Evolutionary conservation across 2,329 filamentous ascomycete species (phyloP), one percentile per base, ranked within the genome.

Genomic region (Neofusicoccum parvum): DNA sequence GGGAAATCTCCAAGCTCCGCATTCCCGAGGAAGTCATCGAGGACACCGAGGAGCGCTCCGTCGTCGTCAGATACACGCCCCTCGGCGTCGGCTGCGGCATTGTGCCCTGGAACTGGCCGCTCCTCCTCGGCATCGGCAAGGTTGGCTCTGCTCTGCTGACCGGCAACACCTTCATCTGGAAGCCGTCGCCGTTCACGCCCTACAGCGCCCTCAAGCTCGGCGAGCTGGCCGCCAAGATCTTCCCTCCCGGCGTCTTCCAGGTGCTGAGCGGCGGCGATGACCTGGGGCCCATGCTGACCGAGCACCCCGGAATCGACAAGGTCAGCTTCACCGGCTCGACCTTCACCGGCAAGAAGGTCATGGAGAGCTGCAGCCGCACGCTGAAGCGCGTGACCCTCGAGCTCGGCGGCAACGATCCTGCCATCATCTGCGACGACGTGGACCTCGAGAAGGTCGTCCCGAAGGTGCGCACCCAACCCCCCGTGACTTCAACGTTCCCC

Each of bases 291-390:
- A 82, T 80, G 81, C 73, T 90, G 32, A 88, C 86, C 0, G 76
- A 75, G 10, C 87, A 90, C 69, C 85, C 85, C 0, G 84, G 80
- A 11, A 82, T 89, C 65, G 81, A 83, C 68, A 89, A 88, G 79
- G 83, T 90, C 71, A 81, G 80, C 65, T 90, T 90, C 74, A 90
- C 87, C 0, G 87, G 88, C 2, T 88, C 85, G 5, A 85, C 81
- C 3, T 77, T 80, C 0, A 88, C 85, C 0, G 87, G 87, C 1
- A 88, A 88, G 77, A 81, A 82, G 72, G 83, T 89, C 43, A 83
- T 87, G 78, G 81, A 80, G 50, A 82, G 79, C 20, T 84, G 81
- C 65, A 80, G 83, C 15, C 80, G 82, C 71, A 86, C 84, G 0
- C 75, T 89, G 36, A 89, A 88, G 79, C 80, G 85, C 32, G 80